Base-by-base conservation (phyloP, 2,329 filamentous ascomycete species). In the Colletotrichum noveboracense region DNA sequence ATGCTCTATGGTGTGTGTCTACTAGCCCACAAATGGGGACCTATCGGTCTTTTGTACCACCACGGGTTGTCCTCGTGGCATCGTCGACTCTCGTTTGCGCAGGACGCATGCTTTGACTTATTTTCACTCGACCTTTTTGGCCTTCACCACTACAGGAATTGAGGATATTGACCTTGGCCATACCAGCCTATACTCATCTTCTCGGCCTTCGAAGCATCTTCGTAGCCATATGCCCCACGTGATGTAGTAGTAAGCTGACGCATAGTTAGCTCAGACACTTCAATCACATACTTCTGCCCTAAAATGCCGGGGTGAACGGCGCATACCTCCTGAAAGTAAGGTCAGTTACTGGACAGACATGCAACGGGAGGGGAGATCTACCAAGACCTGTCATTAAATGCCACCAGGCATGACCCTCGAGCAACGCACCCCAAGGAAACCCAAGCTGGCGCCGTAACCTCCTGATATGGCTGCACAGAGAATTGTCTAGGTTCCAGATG, bases 201-300 rank as follows among this genome's bases (percentile, higher is more conserved):
- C 94, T 61, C 89, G 89, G 5, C 92, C 91, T 77, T 96, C 94
- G 66, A 97, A 86, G 79, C 94, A 95, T 77, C 94, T 92, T 55
- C 94, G 91, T 21, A 97, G 88, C 93, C 94, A 96, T 30, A 96
- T 92, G 5, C 94, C 93, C 95, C 95, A 97, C 16, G 92, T 87
- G 79, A 97, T 95, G 82, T 96, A 95, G 81, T 93, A 94, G 83
- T 97, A 97, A 18, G 95, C 95, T 82, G 72, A 52, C 14, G 55
- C 38, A 12, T 14, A 6, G 58, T 76, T 65, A 76, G 76, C 70
- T 26, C 26, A 67, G 24, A 14, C 26, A 16, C 55, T n/a, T 21
- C 14, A 60, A 21, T 38, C 28, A n/a, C n/a, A 16, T 28, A 9
- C 13, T 48, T n/a, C 62, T 48, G 36, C 62, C 43, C 26, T 26